A percentile compares a stretch with the other conserved stretches of the same genome.
phyloP scores from a whole-genome alignment of 2,329 filamentous ascomycete genomes.

The Chrysosphaeria jannelii region DNA sequence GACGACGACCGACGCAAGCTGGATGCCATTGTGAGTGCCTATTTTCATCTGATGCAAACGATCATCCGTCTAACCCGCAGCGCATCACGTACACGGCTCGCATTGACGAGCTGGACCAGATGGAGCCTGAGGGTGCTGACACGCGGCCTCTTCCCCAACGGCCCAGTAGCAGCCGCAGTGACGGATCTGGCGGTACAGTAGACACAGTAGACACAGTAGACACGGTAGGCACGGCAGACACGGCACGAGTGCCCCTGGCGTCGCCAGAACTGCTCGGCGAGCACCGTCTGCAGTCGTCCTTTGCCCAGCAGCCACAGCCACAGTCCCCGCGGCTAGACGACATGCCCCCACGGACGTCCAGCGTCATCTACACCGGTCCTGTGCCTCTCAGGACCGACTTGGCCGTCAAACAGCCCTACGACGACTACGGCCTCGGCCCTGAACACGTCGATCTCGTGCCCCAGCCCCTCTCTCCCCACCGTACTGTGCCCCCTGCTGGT shows the following conservation, averaged over 20 bases:
- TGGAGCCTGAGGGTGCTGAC: slow-evolving; percentile 21
- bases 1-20: slow-evolving; percentile 75
- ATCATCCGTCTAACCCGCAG: slow-evolving; percentile 13
- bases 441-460: too few relatives aligned
- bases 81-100: slow-evolving; percentile 71
- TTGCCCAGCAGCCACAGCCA: too few relatives aligned
- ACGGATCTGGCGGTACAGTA: not conserved
- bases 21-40: slow-evolving; percentile 59
- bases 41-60: not conserved
- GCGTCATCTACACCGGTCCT: too few relatives aligned
- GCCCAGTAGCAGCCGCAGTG: too few relatives aligned
- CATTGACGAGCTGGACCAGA: slow-evolving; percentile 57
- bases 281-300: slow-evolving; percentile 6
- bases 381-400: too few relatives aligned
- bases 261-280: slow-evolving; percentile 5
- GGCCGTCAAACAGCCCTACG: too few relatives aligned
- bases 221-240: slow-evolving; percentile 17
- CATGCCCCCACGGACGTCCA: too few relatives aligned
- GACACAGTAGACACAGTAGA: slow-evolving; percentile 5
- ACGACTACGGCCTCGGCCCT: too few relatives aligned
- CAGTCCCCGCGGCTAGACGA: too few relatives aligned
- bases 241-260: slow-evolving; percentile 5
- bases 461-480: too few relatives aligned
- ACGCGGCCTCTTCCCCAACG: slow-evolving; percentile 50
- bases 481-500: too few relatives aligned